These are phyloP conservation scores for Colletotrichum gloeosporioides DNA, from an alignment of 2,329 filamentous ascomycete species.

Conservation along the genomic window DNA sequence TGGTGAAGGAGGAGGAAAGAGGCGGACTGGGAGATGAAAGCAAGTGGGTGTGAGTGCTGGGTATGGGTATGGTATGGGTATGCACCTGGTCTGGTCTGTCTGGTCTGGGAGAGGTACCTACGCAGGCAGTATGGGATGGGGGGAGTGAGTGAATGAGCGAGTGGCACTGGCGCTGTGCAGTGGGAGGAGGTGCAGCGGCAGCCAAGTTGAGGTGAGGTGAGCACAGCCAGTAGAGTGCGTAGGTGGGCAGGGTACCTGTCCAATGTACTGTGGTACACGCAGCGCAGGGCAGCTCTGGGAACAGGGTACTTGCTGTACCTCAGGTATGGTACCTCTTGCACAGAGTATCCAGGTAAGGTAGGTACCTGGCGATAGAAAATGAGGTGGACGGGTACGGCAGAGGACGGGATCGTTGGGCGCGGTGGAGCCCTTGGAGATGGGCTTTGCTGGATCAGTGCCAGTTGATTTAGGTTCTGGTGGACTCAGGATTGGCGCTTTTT, in stretches of 20 bases:
- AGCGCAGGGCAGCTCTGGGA: background rate
- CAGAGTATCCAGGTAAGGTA: background rate
- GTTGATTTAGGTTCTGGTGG: constrained; percentile 24
- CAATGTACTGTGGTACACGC: background rate
- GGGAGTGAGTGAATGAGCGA: background rate
- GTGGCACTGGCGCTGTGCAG: background rate
- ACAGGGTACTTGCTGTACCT: background rate
- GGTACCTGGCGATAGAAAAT: background rate
- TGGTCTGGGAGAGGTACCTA: background rate
- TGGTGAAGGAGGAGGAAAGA: constrained; percentile 18
- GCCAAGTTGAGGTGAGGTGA: background rate
- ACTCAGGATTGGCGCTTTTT: constrained; percentile 23
- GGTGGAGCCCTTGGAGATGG: constrained; percentile 21
- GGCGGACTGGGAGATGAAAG: constrained; percentile 2
- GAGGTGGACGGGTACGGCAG: constrained; percentile 3
- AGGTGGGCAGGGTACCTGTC: background rate
- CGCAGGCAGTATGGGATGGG: background rate
- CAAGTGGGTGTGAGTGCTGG: background rate
- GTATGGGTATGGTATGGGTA: background rate
- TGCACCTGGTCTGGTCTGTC: background rate
- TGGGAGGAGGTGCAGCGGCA: background rate
- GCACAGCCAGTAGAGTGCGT: background rate
- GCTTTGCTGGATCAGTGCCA: constrained; percentile 22
- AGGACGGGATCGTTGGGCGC: constrained; percentile 21
- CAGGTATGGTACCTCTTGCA: background rate